phyloP scores from a whole-genome alignment of 164 flowering plant species.

The Chloranthus sessilifolius region DNA sequence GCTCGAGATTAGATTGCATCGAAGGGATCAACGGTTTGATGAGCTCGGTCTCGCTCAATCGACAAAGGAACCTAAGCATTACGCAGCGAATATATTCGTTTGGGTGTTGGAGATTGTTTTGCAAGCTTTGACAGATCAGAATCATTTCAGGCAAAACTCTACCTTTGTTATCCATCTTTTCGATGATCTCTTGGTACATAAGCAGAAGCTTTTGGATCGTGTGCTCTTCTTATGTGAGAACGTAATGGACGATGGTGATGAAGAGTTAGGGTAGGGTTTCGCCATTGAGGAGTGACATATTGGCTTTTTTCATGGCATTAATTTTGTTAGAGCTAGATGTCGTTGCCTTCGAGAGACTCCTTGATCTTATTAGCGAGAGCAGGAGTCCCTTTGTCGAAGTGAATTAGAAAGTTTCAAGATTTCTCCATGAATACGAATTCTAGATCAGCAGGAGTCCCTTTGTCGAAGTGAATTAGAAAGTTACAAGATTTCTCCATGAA shows the following conservation, averaged over 20 bases:
- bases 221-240: slow-evolving; percentile 85
- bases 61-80: slow-evolving; percentile 78
- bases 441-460: slow-evolving; percentile 67
- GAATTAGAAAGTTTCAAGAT: slow-evolving; percentile 50
- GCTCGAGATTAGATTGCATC: slow-evolving; percentile 68
- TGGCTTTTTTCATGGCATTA: slow-evolving; percentile 74
- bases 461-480: slow-evolving; percentile 63
- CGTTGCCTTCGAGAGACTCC: slow-evolving; percentile 63
- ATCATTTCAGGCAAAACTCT: slow-evolving; percentile 87
- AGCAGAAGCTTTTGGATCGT: slow-evolving; percentile 81
- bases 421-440: slow-evolving; percentile 47
- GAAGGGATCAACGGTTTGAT: slow-evolving; percentile 89
- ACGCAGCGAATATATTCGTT: slow-evolving; percentile 94
- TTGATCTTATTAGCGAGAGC: slow-evolving; percentile 82
- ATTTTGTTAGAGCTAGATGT: slow-evolving; percentile 38
- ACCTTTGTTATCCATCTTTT: slow-evolving; percentile 72
- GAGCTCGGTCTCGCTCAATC: slow-evolving; percentile 70
- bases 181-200: slow-evolving; percentile 78
- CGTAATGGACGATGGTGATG: slow-evolving; percentile 75
- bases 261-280: slow-evolving; percentile 80
- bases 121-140: slow-evolving; percentile 79
- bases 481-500: slow-evolving; percentile 83
- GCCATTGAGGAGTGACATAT: slow-evolving; percentile 71
- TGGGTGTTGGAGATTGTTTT: slow-evolving; percentile 85
- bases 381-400: slow-evolving; percentile 79